Conservation (phyloP, 148 eudicot species). For the Fagopyrum tataricum region DNA sequence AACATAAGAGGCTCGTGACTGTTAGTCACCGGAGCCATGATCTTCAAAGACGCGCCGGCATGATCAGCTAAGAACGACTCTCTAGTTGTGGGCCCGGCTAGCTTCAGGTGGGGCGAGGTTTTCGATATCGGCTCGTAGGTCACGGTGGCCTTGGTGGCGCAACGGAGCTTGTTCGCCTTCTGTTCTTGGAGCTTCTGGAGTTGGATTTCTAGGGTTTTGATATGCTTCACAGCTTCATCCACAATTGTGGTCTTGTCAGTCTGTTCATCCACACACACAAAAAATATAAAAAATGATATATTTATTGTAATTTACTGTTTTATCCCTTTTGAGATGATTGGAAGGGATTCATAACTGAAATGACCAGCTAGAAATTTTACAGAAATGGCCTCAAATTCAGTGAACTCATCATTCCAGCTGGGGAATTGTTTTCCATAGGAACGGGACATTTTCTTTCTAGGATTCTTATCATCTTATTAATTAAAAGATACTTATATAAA, state of each 20-base stretch:
- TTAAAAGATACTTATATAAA: no score
- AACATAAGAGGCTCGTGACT: constrained; percentile 22
- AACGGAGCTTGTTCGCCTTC: constrained; percentile 42
- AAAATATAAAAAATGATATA: background rate
- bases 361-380: background rate
- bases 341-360: background rate
- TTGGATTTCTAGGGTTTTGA: constrained; percentile 39
- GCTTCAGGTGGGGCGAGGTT: constrained; percentile 13
- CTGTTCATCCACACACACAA: constrained; percentile 20
- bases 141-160: background rate
- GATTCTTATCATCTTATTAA: background rate
- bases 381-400: constrained; percentile 1
- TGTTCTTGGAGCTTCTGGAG: constrained; percentile 45
- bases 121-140: constrained; percentile 8
- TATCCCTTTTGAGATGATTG: background rate
- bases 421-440: background rate
- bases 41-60: background rate
- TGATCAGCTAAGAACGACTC: constrained; percentile 67
- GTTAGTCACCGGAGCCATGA: background rate
- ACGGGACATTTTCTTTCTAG: background rate
- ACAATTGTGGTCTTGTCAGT: constrained; percentile 67
- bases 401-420: background rate
- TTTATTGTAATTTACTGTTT: background rate
- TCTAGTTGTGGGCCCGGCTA: constrained; percentile 21
- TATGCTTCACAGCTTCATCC: constrained; percentile 62